Conservation (phyloP, 2,329 filamentous ascomycete genomes). For the Pestalotiopsis sp. region DNA sequence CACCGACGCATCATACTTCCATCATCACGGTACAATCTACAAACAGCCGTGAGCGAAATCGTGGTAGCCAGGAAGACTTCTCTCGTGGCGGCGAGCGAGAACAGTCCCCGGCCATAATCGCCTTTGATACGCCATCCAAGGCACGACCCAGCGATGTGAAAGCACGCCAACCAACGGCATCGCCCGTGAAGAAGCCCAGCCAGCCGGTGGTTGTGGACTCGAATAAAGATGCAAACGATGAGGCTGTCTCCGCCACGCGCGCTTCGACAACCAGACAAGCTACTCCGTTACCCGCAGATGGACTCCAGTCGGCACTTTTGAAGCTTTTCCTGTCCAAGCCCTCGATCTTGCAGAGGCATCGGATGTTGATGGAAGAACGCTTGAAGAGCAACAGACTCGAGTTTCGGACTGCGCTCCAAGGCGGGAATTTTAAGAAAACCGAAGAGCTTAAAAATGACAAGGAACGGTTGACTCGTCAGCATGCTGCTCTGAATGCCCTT, state of each 20-base stretch:
- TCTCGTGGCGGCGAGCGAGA: conserved; percentile 15
- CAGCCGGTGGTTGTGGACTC: neutral
- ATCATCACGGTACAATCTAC: conserved; percentile 26
- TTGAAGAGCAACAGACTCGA: conserved; percentile 49
- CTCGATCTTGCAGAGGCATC: conserved; percentile 34
- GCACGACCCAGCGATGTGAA: conserved; percentile 15
- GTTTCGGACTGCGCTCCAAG: conserved; percentile 49
- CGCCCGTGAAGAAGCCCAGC: conserved; percentile 19
- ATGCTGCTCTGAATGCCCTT: conserved; percentile 44
- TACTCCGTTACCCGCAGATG: conserved; percentile 24
- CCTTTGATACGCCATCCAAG: conserved; percentile 28
- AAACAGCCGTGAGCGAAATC: conserved; percentile 12
- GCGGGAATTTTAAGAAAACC: conserved; percentile 47
- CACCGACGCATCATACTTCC: conserved; percentile 37
- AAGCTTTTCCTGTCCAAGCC: conserved; percentile 36
- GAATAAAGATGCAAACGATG: neutral
- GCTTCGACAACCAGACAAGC: conserved; percentile 16
- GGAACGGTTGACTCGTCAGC: conserved; percentile 46
- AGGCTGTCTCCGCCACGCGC: neutral
- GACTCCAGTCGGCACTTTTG: conserved; percentile 35
- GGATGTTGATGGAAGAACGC: conserved; percentile 40
- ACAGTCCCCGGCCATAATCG: conserved; percentile 17
- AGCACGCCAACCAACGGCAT: conserved; percentile 17
- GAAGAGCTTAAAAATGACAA: conserved; percentile 51
- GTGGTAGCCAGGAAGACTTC: conserved; percentile 15